A percentile compares a stretch with the other conserved stretches of the same genome.
Evolutionary conservation across 192 early-diverging fungal species (phyloP).

Genomic region (Allomyces javanicus): DNA sequence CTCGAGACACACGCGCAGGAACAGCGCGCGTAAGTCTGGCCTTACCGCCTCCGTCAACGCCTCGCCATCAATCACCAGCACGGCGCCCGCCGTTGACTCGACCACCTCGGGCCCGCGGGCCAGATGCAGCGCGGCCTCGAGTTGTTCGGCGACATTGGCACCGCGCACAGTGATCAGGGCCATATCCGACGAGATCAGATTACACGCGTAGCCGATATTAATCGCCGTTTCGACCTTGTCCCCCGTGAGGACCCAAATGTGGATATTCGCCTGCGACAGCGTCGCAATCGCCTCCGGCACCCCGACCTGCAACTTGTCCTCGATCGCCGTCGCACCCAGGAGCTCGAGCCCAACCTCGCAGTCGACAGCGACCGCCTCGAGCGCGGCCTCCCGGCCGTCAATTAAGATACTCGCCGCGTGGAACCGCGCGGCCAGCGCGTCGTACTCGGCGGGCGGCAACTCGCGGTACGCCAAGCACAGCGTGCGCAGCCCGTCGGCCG

Average conservation of each 20-base stretch:
- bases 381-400: slow-evolving; percentile 56
- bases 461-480: slow-evolving; percentile 63
- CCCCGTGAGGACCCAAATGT: slow-evolving; percentile 91
- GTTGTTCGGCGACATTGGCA: slow-evolving; percentile 32
- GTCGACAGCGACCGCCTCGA: slow-evolving; percentile 55
- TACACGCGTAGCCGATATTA: slow-evolving; percentile 78
- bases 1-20: slow-evolving; percentile 52
- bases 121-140: slow-evolving; percentile 19
- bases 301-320: slow-evolving; percentile 90
- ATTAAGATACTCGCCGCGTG: slow-evolving; percentile 50
- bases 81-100: slow-evolving; percentile 7
- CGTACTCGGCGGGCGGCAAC: slow-evolving; percentile 51
- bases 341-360: slow-evolving; percentile 64
- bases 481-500: slow-evolving; percentile 58
- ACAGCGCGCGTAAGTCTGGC: slow-evolving; percentile 24
- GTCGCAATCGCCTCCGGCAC: slow-evolving; percentile 83
- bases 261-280: slow-evolving; percentile 71
- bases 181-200: slow-evolving; percentile 48
- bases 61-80: slow-evolving; percentile 79
- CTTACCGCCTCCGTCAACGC: slow-evolving; percentile 58
- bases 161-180: slow-evolving; percentile 39
- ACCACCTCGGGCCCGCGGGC: not conserved
- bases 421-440: slow-evolving; percentile 46
- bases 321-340: slow-evolving; percentile 92
- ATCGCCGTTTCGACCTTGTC: slow-evolving; percentile 97